Evolutionary conservation across 2,329 filamentous ascomycete species (phyloP).

Genomic region (Magnaporthales sp.): DNA sequence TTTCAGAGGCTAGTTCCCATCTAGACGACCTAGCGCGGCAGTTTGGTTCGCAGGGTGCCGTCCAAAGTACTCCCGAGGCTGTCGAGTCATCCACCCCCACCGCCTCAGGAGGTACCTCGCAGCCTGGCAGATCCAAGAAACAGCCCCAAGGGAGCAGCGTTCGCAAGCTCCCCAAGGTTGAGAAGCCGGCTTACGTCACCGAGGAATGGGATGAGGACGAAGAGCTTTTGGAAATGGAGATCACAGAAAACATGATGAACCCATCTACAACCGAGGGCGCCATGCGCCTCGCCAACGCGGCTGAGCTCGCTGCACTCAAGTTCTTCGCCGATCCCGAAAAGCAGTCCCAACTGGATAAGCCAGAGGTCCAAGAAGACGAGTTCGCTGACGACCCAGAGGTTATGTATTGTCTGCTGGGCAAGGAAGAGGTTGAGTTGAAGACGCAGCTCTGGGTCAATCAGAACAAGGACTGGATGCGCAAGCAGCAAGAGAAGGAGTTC

Average conservation of each 20-base stretch:
- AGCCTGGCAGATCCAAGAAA: slow-evolving; percentile 6
- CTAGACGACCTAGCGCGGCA: slow-evolving; percentile 33
- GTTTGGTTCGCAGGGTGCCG: slow-evolving; percentile 28
- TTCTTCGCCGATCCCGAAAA: slow-evolving; percentile 25
- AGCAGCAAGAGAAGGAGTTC: slow-evolving; percentile 76
- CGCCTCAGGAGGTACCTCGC: neutral
- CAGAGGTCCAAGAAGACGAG: slow-evolving; percentile 67
- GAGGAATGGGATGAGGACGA: slow-evolving; percentile 57
- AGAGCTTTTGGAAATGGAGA: slow-evolving; percentile 58
- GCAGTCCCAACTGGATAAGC: slow-evolving; percentile 37
- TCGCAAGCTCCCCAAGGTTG: slow-evolving; percentile 8
- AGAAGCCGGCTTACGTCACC: slow-evolving; percentile 44
- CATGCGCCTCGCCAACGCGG: slow-evolving; percentile 48
- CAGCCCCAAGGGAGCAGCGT: slow-evolving; percentile 13
- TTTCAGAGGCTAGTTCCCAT: slow-evolving; percentile 14
- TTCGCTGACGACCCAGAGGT: slow-evolving; percentile 90
- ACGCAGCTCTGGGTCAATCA: slow-evolving; percentile 91
- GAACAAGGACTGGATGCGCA: slow-evolving; percentile 88
- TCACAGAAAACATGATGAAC: slow-evolving; percentile 59
- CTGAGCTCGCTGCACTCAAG: slow-evolving; percentile 35
- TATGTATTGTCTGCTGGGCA: slow-evolving; percentile 63
- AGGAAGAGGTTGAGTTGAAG: slow-evolving; percentile 71
- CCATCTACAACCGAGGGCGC: slow-evolving; percentile 47
- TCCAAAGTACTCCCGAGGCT: neutral
- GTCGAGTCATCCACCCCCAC: neutral